Percentiles rank a stretch among this genome's conserved stretches.
Conservation (phyloP, 2,329 filamentous ascomycete species). For the Nemania diffusa region DNA sequence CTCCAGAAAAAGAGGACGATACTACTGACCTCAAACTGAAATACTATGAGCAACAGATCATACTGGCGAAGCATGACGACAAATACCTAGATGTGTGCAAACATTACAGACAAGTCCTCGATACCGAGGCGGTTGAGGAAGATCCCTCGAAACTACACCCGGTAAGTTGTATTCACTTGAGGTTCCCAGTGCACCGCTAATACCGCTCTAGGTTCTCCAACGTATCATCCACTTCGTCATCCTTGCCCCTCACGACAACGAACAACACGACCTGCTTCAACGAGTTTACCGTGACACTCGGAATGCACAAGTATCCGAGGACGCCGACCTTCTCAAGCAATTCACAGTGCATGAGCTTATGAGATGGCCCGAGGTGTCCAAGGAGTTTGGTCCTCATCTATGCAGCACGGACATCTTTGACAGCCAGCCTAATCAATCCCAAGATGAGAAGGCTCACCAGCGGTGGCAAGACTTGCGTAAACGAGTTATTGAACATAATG, state of each 20-base stretch:
- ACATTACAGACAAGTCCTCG: slow-evolving; percentile 94
- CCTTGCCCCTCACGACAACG: slow-evolving; percentile 96
- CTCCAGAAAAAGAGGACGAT: slow-evolving; percentile 83
- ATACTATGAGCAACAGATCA: slow-evolving; percentile 98
- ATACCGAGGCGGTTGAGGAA: slow-evolving; percentile 94
- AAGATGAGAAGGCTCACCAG: slow-evolving; percentile 82
- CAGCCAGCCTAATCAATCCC: slow-evolving; percentile 68
- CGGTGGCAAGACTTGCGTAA: slow-evolving; percentile 96
- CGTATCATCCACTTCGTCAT: slow-evolving; percentile 98
- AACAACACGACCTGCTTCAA: slow-evolving; percentile 96
- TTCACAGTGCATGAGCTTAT: slow-evolving; percentile 97
- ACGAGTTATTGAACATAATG: slow-evolving; percentile 99
- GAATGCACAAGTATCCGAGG: slow-evolving; percentile 78
- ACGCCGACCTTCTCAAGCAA: slow-evolving; percentile 88
- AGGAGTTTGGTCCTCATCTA: slow-evolving; percentile 88
- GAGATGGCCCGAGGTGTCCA: slow-evolving; percentile 94
- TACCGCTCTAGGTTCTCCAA: slow-evolving; percentile 75
- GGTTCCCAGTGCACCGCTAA: slow-evolving; percentile 31
- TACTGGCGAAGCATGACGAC: slow-evolving; percentile 92
- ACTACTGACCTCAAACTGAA: slow-evolving; percentile 95
- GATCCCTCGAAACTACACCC: slow-evolving; percentile 86
- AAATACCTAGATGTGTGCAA: slow-evolving; percentile 99
- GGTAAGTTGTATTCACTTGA: slow-evolving; percentile 62
- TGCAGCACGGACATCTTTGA: slow-evolving; percentile 92
- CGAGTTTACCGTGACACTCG: slow-evolving; percentile 88